Conservation (phyloP, 345 rosid genomes). For the Brassica carinata region DNA sequence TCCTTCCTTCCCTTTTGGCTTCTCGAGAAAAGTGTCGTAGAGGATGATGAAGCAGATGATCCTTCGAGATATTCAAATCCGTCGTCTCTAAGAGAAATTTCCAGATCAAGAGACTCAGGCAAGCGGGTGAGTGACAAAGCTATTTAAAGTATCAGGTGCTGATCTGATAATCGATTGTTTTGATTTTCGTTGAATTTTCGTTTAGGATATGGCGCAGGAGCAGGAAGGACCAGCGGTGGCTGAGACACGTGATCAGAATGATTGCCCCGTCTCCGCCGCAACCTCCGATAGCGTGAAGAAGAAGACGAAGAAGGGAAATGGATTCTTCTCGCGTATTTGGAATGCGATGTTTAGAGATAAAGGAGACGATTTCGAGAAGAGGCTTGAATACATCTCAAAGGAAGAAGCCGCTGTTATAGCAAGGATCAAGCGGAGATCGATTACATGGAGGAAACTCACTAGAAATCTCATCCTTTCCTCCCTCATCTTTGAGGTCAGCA, state of each 20-base stretch:
- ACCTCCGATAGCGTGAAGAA: constrained; percentile 31
- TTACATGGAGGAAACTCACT: constrained; percentile 60
- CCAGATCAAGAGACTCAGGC: background rate
- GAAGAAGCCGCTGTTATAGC: constrained; percentile 95
- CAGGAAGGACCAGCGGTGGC: constrained; percentile 36
- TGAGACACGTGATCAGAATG: constrained; percentile 43
- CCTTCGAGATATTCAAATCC: background rate
- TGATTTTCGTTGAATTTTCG: no score
- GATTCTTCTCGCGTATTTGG: constrained; percentile 77
- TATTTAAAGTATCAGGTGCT: no score
- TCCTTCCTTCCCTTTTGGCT: background rate
- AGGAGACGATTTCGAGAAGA: constrained; percentile 89
- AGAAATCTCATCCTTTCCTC: constrained; percentile 67
- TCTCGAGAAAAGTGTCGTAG: background rate
- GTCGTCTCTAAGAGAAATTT: background rate
- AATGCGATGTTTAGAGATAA: constrained; percentile 57
- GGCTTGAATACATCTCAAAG: constrained; percentile 72
- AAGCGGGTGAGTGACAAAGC: no score
- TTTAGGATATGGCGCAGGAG: constrained; percentile 18
- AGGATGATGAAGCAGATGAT: background rate
- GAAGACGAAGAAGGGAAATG: constrained; percentile 62
- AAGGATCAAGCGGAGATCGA: constrained; percentile 68
- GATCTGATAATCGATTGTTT: no score
- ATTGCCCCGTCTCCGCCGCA: constrained; percentile 25
- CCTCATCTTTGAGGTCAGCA: constrained; percentile 66